phyloP scores from a whole-genome alignment of 2,329 filamentous ascomycete genomes.

The Colletotrichum sp. region DNA sequence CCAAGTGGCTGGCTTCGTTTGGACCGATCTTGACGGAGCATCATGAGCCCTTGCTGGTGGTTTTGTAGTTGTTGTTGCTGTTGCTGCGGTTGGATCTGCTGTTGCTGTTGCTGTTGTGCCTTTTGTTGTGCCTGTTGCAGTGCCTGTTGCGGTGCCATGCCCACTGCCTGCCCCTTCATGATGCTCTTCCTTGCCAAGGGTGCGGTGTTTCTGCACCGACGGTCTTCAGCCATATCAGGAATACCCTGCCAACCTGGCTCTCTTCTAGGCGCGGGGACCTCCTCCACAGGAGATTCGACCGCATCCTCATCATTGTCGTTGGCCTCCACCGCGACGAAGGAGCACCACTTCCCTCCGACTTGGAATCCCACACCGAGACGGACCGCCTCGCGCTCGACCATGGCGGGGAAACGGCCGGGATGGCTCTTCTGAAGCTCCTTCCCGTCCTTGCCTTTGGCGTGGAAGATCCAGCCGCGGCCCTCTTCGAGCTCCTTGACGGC shows the following conservation, averaged over 20 bases:
- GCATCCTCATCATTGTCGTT: slow-evolving; percentile 18
- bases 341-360: slow-evolving; percentile 73
- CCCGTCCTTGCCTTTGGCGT: slow-evolving; percentile 54
- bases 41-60: not conserved
- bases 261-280: not conserved
- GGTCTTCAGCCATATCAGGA: not conserved
- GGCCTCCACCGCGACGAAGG: slow-evolving; percentile 71
- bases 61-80: not conserved
- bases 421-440: slow-evolving; percentile 51
- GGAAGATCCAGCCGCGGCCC: slow-evolving; percentile 68
- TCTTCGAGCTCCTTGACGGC: slow-evolving; percentile 73
- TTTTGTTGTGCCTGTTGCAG: not conserved
- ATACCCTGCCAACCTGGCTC: not conserved
- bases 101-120: not conserved
- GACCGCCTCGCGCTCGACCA: slow-evolving; percentile 71
- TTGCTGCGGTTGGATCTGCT: not conserved
- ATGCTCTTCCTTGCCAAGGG: not conserved
- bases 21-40: not conserved
- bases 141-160: not conserved
- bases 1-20: not conserved
- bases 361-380: slow-evolving; percentile 70
- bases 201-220: not conserved
- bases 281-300: not conserved
- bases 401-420: slow-evolving; percentile 57
- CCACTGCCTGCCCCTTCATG: not conserved